Percentiles rank a stretch among this genome's conserved stretches.
These are phyloP conservation scores for Bretziella fagacearum DNA, from an alignment of 2,329 filamentous ascomycete species.

Conservation along the genomic window DNA sequence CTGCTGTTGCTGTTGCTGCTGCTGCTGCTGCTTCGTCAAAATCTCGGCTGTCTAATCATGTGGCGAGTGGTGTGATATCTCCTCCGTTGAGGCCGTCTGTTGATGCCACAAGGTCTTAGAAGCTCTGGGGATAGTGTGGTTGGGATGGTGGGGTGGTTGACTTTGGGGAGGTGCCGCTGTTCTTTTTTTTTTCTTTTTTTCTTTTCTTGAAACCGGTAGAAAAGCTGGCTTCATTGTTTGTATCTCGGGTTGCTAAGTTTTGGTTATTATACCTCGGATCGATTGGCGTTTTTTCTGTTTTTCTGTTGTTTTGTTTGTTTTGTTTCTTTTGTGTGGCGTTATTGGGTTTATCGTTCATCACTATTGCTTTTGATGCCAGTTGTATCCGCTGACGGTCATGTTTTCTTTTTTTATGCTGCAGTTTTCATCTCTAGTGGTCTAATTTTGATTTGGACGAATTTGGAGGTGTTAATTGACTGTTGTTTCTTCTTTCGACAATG, in stretches of 20 bases:
- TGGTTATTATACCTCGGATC: slow-evolving; percentile 11
- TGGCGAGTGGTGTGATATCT: slow-evolving; percentile 4
- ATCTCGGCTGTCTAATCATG: slow-evolving; percentile 7
- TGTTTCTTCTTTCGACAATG: no score
- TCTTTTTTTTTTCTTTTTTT: slow-evolving; percentile 8
- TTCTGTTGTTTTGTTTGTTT: not conserved
- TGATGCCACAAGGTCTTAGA: slow-evolving; percentile 11
- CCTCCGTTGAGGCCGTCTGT: slow-evolving; percentile 11
- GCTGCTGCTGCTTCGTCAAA: not conserved
- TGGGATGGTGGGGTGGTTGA: no score
- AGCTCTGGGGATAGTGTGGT: no score
- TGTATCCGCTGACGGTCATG: no score
- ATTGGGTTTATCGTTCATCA: no score
- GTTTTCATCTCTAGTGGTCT: no score
- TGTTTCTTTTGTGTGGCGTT: no score
- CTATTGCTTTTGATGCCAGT: no score
- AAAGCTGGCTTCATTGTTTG: not conserved
- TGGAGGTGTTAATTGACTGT: no score
- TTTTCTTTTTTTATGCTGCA: no score
- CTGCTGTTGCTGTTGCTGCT: not conserved
- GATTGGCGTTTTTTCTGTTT: slow-evolving; percentile 6
- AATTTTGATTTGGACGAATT: no score
- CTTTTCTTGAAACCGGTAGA: not conserved
- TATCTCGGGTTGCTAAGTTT: slow-evolving; percentile 3
- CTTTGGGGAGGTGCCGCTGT: no score